Percentiles rank a stretch among this genome's conserved stretches.
phyloP scores from a whole-genome alignment of 192 early-diverging fungal genomes.

The Coemansia sp. region DNA sequence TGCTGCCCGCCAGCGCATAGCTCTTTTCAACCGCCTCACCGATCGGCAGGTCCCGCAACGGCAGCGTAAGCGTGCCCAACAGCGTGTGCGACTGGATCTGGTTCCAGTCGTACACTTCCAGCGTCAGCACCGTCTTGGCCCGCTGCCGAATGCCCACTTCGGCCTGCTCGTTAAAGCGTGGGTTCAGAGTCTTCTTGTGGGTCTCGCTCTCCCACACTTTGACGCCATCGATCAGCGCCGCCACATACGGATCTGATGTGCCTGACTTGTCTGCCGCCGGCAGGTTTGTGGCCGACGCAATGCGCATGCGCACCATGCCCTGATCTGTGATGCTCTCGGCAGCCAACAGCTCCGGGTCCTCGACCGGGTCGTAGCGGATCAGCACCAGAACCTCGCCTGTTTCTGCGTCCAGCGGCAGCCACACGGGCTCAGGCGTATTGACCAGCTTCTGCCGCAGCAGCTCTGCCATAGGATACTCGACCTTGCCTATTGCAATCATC shows the following conservation, averaged over 20 bases:
- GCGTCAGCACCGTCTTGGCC: constrained; percentile 54
- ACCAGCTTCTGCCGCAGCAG: constrained; percentile 44
- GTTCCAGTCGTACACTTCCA: constrained; percentile 79
- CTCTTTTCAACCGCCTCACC: constrained; percentile 48
- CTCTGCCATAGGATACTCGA: constrained; percentile 48
- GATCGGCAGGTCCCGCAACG: constrained; percentile 58
- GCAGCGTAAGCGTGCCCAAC: constrained; percentile 56
- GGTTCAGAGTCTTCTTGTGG: constrained; percentile 71
- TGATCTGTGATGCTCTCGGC: constrained; percentile 57
- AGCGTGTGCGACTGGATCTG: constrained; percentile 63
- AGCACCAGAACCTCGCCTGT: constrained; percentile 53
- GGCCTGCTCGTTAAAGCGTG: constrained; percentile 67
- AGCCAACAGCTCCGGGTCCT: constrained; percentile 42
- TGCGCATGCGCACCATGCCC: constrained; percentile 63
- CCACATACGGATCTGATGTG: constrained; percentile 69
- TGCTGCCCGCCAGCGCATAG: constrained; percentile 43
- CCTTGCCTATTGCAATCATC: constrained; percentile 52
- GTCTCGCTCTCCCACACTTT: constrained; percentile 67
- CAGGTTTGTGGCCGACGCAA: constrained; percentile 58
- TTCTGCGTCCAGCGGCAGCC: constrained; percentile 53
- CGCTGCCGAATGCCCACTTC: constrained; percentile 59
- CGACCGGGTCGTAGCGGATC: constrained; percentile 50
- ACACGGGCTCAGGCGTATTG: constrained; percentile 49
- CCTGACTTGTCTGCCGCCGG: constrained; percentile 70
- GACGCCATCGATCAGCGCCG: constrained; percentile 62